phyloP scores from a whole-genome alignment of 768 basidiomycete genomes.

The Cystofilobasidium capitatum region DNA sequence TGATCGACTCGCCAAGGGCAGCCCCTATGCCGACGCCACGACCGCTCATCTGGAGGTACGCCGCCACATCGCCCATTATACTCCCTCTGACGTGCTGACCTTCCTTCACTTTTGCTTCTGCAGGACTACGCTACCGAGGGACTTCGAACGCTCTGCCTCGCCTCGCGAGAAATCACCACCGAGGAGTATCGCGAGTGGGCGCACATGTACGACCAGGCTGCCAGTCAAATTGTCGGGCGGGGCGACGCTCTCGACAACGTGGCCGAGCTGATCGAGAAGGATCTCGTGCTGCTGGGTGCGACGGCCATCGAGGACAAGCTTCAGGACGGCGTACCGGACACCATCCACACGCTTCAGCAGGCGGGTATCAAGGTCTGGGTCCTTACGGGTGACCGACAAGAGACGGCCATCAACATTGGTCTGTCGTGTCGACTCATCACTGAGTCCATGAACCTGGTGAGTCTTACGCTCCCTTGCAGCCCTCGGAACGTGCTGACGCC shows the following conservation, averaged over 20 bases:
- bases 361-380: conserved; percentile 99
- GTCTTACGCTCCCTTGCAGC: conserved; percentile 29
- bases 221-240: conserved; percentile 79
- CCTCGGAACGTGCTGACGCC: background rate
- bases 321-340: conserved; percentile 95
- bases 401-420: conserved; percentile 98
- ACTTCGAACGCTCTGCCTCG: conserved; percentile 88
- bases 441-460: conserved; percentile 93
- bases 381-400: conserved; percentile 92
- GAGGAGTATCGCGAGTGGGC: conserved; percentile 87
- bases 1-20: conserved; percentile 69
- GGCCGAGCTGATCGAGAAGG: conserved; percentile 90
- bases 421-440: conserved; percentile 94
- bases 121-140: conserved; percentile 95
- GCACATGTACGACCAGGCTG: conserved; percentile 78
- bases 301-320: conserved; percentile 98
- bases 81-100: no score
- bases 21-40: conserved; percentile 76
- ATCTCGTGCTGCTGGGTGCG: conserved; percentile 83
- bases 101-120: background rate
- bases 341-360: conserved; percentile 94
- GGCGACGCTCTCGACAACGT: conserved; percentile 89
- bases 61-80: no score
- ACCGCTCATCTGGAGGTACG: conserved; percentile 77
- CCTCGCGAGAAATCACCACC: conserved; percentile 82